Percentiles rank a stretch among this genome's conserved stretches.
Evolutionary conservation across 805 yeast genomes (phyloP).

Genomic region (Sugiyamaella valdiviana): DNA sequence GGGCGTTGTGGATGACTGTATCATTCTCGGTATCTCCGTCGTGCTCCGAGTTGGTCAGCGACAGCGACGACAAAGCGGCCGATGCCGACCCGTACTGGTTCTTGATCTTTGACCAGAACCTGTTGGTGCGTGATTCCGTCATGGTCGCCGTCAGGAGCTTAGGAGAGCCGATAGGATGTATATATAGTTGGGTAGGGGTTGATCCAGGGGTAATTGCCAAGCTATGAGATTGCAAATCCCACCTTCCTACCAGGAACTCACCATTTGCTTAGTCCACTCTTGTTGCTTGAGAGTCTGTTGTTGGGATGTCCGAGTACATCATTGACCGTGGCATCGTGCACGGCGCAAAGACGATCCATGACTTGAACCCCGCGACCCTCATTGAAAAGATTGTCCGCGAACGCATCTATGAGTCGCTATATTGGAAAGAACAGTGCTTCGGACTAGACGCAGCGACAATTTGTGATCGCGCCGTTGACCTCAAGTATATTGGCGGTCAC

Average conservation of each 20-base stretch:
- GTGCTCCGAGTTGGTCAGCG: conserved; percentile 30
- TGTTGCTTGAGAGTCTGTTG: not conserved
- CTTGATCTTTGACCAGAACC: conserved; percentile 28
- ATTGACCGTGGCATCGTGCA: conserved; percentile 26
- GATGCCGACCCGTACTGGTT: conserved; percentile 24
- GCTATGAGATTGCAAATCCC: not conserved
- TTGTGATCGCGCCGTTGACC: conserved; percentile 41
- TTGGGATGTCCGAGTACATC: conserved; percentile 16
- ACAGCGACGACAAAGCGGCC: conserved; percentile 25
- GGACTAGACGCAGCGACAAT: conserved; percentile 44
- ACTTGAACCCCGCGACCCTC: conserved; percentile 44
- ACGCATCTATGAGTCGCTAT: conserved; percentile 48
- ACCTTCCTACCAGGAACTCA: not conserved
- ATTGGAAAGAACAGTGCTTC: conserved; percentile 53
- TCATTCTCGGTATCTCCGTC: conserved; percentile 40
- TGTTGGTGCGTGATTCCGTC: not conserved
- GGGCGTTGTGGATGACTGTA: conserved; percentile 42
- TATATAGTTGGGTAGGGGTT: not conserved
- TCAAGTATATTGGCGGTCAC: conserved; percentile 54
- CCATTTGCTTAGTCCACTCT: not conserved
- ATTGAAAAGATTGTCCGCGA: conserved; percentile 55
- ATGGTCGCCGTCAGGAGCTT: not conserved
- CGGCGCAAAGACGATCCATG: conserved; percentile 32
- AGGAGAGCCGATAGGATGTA: not conserved
- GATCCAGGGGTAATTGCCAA: not conserved